Base-by-base conservation (phyloP, 2,329 filamentous ascomycete genomes). In the Aspergillus ibericus region DNA sequence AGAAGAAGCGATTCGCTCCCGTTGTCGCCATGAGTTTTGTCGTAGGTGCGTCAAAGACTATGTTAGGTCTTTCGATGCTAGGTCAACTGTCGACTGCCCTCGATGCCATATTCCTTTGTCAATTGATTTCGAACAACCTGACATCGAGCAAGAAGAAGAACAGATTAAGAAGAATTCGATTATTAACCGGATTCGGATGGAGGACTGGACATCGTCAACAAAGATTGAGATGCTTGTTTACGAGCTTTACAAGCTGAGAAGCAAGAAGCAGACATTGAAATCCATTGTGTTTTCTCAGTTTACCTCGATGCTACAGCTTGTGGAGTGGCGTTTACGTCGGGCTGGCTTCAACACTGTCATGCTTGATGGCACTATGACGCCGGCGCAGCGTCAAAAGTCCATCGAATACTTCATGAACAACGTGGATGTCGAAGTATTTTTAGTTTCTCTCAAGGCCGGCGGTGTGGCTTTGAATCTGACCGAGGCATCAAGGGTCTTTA, bases 291-390 rank as follows among this genome's bases (percentile, higher is more conserved):
- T 98, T 75, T 96, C 91, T 8, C 93, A 97, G 70, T 98, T 98
- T 72, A 97, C 93, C 0, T 95, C 91, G 1, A 98, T 98, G 93
- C 81, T 98, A 59, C 93, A 97, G 79, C 85, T 98, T 25, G 93
- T 97, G 48, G 93, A 98, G 78, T 98, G 93, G 93, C 91, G 93
- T 55, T 85, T 99, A 54, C 91, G 93, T 58, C 90, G 93, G 60
- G 95, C 93, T n/a, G 95, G 95, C 5, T 96, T 99, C 78, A 96
- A 92, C 40, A 99, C 95, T 0, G 95, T 98, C 58, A 96, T 99
- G 92, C 85, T 99, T 5, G 95, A 99, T 72, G 95, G 95, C 22
- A 96, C 89, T 76, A 99, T 99, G 95, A 96, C 90, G 27, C 95
- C 93, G 8, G 88, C 90, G 1, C 92, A 96, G 78, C 89, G 95